phyloP scores from a whole-genome alignment of 2,329 filamentous ascomycete genomes.

The Colletotrichum sp. region DNA sequence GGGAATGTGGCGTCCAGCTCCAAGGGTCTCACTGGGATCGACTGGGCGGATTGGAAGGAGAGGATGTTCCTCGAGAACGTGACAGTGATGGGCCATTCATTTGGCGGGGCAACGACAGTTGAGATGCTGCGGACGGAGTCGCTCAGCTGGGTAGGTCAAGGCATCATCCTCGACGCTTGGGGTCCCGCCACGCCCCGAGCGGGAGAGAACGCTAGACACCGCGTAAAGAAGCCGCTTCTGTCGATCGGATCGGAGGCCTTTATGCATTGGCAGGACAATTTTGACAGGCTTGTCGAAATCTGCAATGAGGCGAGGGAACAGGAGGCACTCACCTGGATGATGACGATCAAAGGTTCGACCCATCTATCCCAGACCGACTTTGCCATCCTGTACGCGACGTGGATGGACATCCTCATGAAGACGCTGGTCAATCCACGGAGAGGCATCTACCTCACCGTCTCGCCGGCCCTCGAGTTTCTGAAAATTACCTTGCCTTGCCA shows the following conservation, averaged over 20 bases:
- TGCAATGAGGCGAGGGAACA: constrained; percentile 59
- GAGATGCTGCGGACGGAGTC: constrained; percentile 62
- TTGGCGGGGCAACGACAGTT: constrained; percentile 68
- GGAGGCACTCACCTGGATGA: constrained; percentile 52
- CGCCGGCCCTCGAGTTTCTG: constrained; percentile 67
- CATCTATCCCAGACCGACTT: constrained; percentile 73
- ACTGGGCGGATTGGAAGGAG: constrained; percentile 62
- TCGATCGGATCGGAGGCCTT: constrained; percentile 73
- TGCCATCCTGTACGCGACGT: constrained; percentile 64
- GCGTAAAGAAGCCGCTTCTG: constrained; percentile 59
- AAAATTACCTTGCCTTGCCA: constrained; percentile 53
- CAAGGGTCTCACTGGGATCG: constrained; percentile 57
- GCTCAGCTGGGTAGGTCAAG: constrained; percentile 63
- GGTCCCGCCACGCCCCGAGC: constrained; percentile 52
- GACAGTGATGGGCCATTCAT: constrained; percentile 70
- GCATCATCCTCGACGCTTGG: constrained; percentile 72
- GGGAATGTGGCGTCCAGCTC: constrained; percentile 66
- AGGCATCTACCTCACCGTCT: constrained; percentile 68
- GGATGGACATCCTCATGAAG: constrained; percentile 65
- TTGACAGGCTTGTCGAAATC: constrained; percentile 60
- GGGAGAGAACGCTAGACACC: constrained; percentile 47
- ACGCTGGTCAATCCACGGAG: constrained; percentile 67
- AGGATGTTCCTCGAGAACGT: constrained; percentile 60
- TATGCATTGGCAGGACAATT: constrained; percentile 73
- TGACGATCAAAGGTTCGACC: constrained; percentile 63